These are phyloP conservation scores for Effrenium voratum DNA, from an alignment of 73 alveolate genomes.

Conservation along the genomic window DNA sequence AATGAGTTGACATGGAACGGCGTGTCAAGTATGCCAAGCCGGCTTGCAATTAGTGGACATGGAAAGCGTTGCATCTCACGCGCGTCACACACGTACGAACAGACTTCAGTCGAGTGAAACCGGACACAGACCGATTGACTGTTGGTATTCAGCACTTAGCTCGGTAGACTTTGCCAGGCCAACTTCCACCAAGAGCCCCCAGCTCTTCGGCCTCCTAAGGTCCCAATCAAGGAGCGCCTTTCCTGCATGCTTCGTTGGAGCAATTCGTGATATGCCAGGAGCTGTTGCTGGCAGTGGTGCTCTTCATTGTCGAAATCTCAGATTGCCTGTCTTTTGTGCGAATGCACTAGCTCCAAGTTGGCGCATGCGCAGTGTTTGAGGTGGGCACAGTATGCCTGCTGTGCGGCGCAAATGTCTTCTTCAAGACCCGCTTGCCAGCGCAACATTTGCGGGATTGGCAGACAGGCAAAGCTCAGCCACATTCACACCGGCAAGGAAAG, in stretches of 20 bases:
- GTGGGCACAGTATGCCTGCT: slow-evolving; percentile 73
- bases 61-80: no score
- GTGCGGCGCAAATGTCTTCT: slow-evolving; percentile 79
- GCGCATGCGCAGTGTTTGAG: background rate
- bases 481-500: no score
- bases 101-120: no score
- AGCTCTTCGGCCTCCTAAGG: slow-evolving; percentile 68
- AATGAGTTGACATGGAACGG: no score
- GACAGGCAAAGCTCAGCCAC: no score
- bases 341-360: background rate
- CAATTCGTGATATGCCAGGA: background rate
- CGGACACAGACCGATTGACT: no score
- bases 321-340: no score
- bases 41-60: no score
- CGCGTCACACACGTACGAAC: no score
- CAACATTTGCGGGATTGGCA: no score
- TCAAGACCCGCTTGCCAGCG: background rate
- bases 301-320: slow-evolving; percentile 9
- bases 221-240: slow-evolving; percentile 46
- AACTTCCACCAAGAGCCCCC: slow-evolving; percentile 69
- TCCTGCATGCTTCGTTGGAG: background rate
- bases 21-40: no score
- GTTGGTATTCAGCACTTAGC: no score
- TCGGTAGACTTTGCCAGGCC: slow-evolving; percentile 76
- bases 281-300: slow-evolving; percentile 49